Conservation (phyloP, 2,329 filamentous ascomycete genomes). For the Aspergillus fructus region DNA sequence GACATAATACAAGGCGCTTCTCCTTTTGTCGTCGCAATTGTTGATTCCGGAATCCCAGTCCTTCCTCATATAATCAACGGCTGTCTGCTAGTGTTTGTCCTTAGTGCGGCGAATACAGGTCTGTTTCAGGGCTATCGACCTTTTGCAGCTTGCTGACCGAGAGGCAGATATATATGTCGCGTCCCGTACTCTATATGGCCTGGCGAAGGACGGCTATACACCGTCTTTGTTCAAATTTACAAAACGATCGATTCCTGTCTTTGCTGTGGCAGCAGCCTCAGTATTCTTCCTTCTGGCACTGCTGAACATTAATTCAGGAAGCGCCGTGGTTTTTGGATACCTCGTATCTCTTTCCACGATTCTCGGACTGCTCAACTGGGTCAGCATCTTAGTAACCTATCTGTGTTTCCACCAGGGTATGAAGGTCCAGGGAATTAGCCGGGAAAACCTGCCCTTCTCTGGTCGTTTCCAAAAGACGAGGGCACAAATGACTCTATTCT, state of each 20-base stretch:
- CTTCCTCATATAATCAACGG: not conserved
- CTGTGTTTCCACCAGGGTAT: not conserved
- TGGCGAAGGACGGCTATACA: not conserved
- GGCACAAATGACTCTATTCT: too few relatives aligned
- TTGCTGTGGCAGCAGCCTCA: not conserved
- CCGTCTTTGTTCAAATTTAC: not conserved
- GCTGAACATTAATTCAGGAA: not conserved
- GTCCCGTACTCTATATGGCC: not conserved
- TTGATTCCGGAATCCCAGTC: not conserved
- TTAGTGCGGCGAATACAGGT: not conserved
- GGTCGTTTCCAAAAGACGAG: too few relatives aligned
- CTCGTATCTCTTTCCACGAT: not conserved
- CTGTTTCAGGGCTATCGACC: too few relatives aligned
- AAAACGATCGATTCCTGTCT: not conserved
- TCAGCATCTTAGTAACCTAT: not conserved
- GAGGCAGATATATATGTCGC: not conserved
- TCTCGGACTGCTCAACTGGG: not conserved
- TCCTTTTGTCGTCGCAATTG: not conserved
- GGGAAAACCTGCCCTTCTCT: too few relatives aligned
- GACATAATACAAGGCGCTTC: not conserved
- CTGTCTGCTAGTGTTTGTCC: not conserved
- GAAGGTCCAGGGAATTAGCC: too few relatives aligned
- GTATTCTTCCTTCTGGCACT: not conserved
- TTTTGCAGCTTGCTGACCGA: too few relatives aligned
- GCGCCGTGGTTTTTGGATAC: not conserved